phyloP scores from a whole-genome alignment of 805 yeast genomes.

The Candida adriatica region DNA sequence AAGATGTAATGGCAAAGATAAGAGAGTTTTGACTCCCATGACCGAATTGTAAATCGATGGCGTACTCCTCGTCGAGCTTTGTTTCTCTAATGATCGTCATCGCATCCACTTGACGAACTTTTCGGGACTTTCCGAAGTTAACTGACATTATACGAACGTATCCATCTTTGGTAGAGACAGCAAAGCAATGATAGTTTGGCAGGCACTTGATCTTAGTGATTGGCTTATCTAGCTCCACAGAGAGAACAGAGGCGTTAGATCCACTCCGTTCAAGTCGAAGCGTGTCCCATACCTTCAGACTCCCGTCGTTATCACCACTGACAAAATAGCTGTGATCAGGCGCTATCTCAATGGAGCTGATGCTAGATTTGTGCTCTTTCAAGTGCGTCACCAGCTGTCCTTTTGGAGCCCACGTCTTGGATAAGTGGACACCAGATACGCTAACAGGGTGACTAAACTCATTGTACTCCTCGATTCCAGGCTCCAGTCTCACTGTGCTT shows the following conservation, averaged over 20 bases:
- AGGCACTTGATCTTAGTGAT: conserved; percentile 47
- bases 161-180: conserved; percentile 39
- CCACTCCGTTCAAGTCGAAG: conserved; percentile 56
- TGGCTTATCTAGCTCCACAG: conserved; percentile 40
- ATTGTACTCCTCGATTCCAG: conserved; percentile 49
- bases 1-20: conserved; percentile 46
- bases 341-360: conserved; percentile 52
- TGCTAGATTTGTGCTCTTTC: conserved; percentile 51
- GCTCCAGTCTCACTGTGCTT: conserved; percentile 44
- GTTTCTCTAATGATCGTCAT: conserved; percentile 34
- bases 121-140: conserved; percentile 22
- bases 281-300: conserved; percentile 73
- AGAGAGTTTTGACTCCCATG: conserved; percentile 31
- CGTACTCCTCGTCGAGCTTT: conserved; percentile 35
- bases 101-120: conserved; percentile 13
- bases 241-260: conserved; percentile 39
- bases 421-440: conserved; percentile 2
- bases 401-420: conserved; percentile 31
- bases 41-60: conserved; percentile 37
- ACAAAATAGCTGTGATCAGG: conserved; percentile 61
- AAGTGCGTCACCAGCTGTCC: conserved; percentile 59
- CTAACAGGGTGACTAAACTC: conserved; percentile 51
- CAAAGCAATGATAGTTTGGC: conserved; percentile 49
- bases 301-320: conserved; percentile 74
- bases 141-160: conserved; percentile 31